Percentiles rank a stretch among this genome's conserved stretches.
phyloP scores from a whole-genome alignment of 2,329 filamentous ascomycete genomes.

The Dothistroma septosporum region DNA sequence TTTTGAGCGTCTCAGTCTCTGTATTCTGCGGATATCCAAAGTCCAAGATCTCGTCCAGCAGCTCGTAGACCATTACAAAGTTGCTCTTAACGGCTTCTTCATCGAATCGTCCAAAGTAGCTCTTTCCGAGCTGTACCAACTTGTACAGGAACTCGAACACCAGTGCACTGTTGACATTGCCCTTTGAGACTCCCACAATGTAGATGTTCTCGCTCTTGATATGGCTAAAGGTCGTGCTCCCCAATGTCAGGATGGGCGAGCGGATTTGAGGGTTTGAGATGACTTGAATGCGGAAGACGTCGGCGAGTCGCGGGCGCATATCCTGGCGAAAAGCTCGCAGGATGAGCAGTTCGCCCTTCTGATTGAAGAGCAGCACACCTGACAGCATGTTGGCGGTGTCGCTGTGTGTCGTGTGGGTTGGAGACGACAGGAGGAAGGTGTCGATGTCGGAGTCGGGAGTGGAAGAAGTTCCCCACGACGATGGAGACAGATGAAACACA shows the following conservation, averaged over 20 bases:
- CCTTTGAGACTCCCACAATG: slow-evolving; percentile 94
- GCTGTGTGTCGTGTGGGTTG: not conserved
- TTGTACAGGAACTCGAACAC: slow-evolving; percentile 98
- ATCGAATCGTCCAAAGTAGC: slow-evolving; percentile 98
- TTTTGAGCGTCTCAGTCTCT: slow-evolving; percentile 96
- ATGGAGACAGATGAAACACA: not conserved
- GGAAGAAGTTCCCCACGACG: slow-evolving; percentile 3
- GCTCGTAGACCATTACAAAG: slow-evolving; percentile 96
- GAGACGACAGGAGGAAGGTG: not conserved
- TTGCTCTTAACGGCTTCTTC: slow-evolving; percentile 99
- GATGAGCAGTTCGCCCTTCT: slow-evolving; percentile 99
- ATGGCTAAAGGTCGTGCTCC: slow-evolving; percentile 98
- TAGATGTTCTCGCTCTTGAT: slow-evolving; percentile 99
- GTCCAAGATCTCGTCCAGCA: slow-evolving; percentile 96
- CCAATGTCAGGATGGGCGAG: slow-evolving; percentile 93
- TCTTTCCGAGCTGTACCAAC: slow-evolving; percentile 81
- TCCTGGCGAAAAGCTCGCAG: slow-evolving; percentile 98
- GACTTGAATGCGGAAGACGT: slow-evolving; percentile 97
- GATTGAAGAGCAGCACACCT: slow-evolving; percentile 96
- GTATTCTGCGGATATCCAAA: slow-evolving; percentile 99
- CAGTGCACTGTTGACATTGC: slow-evolving; percentile 95
- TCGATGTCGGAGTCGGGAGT: not conserved
- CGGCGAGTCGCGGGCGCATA: slow-evolving; percentile 92
- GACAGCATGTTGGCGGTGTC: slow-evolving; percentile 70
- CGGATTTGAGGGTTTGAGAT: slow-evolving; percentile 97